Evolutionary conservation across 139 green algal species (phyloP).

Genomic region (Chlamydomonas schloesseri): DNA sequence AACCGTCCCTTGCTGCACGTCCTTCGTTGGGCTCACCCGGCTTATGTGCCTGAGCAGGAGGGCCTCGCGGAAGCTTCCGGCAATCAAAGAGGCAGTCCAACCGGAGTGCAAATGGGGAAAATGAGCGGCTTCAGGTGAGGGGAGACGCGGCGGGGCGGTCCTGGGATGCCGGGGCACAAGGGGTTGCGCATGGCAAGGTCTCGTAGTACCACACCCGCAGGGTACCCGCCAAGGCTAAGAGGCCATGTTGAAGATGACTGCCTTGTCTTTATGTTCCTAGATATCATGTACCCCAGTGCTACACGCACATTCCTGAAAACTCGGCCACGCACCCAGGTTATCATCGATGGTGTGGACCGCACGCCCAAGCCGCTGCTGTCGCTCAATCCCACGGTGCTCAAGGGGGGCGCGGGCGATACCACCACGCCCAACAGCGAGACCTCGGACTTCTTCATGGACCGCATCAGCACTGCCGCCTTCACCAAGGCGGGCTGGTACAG

Average conservation of each 20-base stretch:
- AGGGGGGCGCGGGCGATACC: slow-evolving; percentile 27
- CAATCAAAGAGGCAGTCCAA: slow-evolving; percentile 24
- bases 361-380: slow-evolving; percentile 77
- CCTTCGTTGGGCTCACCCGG: too few relatives aligned
- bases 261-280: too few relatives aligned
- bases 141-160: too few relatives aligned
- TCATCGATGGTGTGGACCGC: slow-evolving; percentile 65
- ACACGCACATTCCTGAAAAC: too few relatives aligned
- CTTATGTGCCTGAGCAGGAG: background rate
- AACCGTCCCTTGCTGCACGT: too few relatives aligned
- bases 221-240: too few relatives aligned
- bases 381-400: slow-evolving; percentile 46
- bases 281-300: too few relatives aligned
- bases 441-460: slow-evolving; percentile 67
- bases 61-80: slow-evolving; percentile 16
- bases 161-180: too few relatives aligned
- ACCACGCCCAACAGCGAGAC: slow-evolving; percentile 50
- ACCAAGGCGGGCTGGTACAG: slow-evolving; percentile 43
- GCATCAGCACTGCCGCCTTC: slow-evolving; percentile 61
- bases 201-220: too few relatives aligned
- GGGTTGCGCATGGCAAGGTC: too few relatives aligned
- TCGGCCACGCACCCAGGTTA: background rate
- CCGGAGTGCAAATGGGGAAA: slow-evolving; percentile 15
- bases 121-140: slow-evolving; percentile 25
- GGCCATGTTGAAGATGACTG: too few relatives aligned